phyloP scores from a whole-genome alignment of 768 basidiomycete species.

The Collybia sordida region DNA sequence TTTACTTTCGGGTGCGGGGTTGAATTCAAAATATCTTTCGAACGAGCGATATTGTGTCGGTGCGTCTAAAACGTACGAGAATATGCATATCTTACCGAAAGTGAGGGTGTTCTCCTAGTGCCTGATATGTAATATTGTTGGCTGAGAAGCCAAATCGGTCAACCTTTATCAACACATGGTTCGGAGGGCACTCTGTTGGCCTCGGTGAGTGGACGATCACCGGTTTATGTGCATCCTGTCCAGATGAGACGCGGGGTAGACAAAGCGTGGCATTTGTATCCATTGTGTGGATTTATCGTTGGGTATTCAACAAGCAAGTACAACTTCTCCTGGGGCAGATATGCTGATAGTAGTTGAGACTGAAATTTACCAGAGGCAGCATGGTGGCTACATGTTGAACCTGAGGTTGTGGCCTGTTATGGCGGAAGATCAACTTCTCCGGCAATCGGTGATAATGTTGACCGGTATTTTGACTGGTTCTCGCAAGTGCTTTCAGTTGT shows the following conservation, averaged over 20 bases:
- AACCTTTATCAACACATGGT: constrained; percentile 55
- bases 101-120: constrained; percentile 47
- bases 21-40: constrained; percentile 68
- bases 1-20: constrained; percentile 41
- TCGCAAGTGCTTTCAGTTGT: too few species aligned
- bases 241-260: constrained; percentile 28
- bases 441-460: too few species aligned
- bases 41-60: background rate
- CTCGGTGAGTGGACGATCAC: constrained; percentile 19
- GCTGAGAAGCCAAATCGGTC: constrained; percentile 73
- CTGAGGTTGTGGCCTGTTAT: too few species aligned
- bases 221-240: constrained; percentile 19
- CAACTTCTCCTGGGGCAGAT: too few species aligned
- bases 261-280: constrained; percentile 27
- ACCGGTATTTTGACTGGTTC: too few species aligned
- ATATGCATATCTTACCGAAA: constrained; percentile 39
- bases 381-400: too few species aligned
- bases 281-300: background rate
- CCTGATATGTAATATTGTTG: constrained; percentile 72
- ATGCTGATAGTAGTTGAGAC: too few species aligned
- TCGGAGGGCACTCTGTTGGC: constrained; percentile 27
- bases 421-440: too few species aligned
- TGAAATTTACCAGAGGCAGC: too few species aligned
- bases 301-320: too few species aligned
- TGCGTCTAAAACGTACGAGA: background rate